Base-by-base conservation (phyloP, 1,284 basidiomycete genomes). In the Phylloboletellus chloephorus region DNA sequence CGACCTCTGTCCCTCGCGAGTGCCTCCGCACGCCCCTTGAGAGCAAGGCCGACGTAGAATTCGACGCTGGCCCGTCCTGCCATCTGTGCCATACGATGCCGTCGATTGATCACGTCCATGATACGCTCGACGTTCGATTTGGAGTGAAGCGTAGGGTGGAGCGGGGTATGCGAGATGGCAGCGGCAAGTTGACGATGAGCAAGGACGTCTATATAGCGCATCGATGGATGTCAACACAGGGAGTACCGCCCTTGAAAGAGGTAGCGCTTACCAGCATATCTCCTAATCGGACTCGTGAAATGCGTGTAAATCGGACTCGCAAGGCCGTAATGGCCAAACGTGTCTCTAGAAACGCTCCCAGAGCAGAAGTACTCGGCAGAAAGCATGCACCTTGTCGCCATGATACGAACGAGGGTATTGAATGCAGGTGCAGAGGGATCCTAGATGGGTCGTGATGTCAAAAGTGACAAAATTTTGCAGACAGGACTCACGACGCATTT, bases 371-470 rank as follows among this genome's bases (percentile, higher is more conserved):
- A 98, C 64, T 98, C 96, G 20, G 96, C 96, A 0, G 93, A 86
- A 13, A 98, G 73, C 96, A 99, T 98, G 63, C 96, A 98, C 13
- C 96, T 74, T 2, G 96, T 98, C 2, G 96, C 94, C 93, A 99
- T 98, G 65, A 99, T 98, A 31, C 96, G 82, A 33, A 98, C 94
- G 10, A 98, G 78, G 0, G 93, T 98, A 61, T 98, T 98, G 73
- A 98, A 98, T 3, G 90, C 82, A 0, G 90, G 88, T 54, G 90
- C 78, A 7, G 67, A 61, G 0, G 84, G 74, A 58, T 95, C 90
- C 84, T 91, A 33, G 8, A 15, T 32, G 21, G 31, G 41, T 16
- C 42, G 21, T 39, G 15, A 48, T 11, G 17, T n/a, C n/a, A n/a
- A n/a, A 5, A 35, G 17, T 0, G 24, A 11, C 31, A 30, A 21